Percentiles rank a stretch among this genome's conserved stretches.
phyloP scores from a whole-genome alignment of 768 basidiomycete species.

The Tephrocybe sp. region DNA sequence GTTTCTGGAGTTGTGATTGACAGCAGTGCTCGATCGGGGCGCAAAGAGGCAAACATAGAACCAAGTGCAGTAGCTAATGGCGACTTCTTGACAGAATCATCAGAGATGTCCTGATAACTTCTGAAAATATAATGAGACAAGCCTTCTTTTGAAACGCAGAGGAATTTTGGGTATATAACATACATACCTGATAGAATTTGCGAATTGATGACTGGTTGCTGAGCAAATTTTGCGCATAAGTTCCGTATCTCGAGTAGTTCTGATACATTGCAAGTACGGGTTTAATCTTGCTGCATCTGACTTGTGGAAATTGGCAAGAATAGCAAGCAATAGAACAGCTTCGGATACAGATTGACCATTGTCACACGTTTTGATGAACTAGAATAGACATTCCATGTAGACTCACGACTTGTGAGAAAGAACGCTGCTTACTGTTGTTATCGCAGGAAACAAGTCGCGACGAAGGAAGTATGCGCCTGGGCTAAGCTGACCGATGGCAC shows the following conservation, averaged over 20 bases:
- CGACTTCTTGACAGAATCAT: slow-evolving; percentile 50
- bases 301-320: slow-evolving; percentile 72
- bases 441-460: slow-evolving; percentile 56
- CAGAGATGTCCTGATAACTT: slow-evolving; percentile 53
- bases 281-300: slow-evolving; percentile 72
- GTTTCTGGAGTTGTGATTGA: slow-evolving; percentile 44
- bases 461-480: slow-evolving; percentile 73
- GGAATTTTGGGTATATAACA: no score
- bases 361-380: slow-evolving; percentile 59
- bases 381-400: not conserved
- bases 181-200: slow-evolving; percentile 50
- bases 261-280: slow-evolving; percentile 58
- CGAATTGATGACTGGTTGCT: slow-evolving; percentile 54
- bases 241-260: slow-evolving; percentile 44
- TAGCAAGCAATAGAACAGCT: slow-evolving; percentile 55
- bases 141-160: no score
- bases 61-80: slow-evolving; percentile 52
- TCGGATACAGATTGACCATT: slow-evolving; percentile 61
- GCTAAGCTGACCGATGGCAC: slow-evolving; percentile 62
- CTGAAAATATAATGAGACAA: no score
- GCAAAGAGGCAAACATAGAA: slow-evolving; percentile 49
- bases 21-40: slow-evolving; percentile 56
- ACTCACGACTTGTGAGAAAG: not conserved
- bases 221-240: slow-evolving; percentile 60
- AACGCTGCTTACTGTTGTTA: slow-evolving; percentile 43